Evolutionary conservation across 2,329 filamentous ascomycete genomes (phyloP).

Genomic region (Juglanconis oblonga): DNA sequence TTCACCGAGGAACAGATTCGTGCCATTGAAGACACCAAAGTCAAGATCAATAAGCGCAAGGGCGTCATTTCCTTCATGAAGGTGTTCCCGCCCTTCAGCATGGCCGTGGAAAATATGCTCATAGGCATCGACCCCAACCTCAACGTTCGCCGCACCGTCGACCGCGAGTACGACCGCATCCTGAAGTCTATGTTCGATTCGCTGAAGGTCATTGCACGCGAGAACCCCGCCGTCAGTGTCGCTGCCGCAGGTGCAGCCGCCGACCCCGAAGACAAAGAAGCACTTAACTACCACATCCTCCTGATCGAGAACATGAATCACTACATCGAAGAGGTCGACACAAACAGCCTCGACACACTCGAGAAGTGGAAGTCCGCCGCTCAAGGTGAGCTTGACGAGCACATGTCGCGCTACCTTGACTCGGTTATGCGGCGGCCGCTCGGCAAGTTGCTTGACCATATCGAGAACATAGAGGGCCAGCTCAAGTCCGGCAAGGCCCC

Average conservation of each 20-base stretch:
- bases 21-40: constrained; percentile 95
- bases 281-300: constrained; percentile 94
- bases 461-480: constrained; percentile 82
- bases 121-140: constrained; percentile 53
- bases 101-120: constrained; percentile 81
- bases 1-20: constrained; percentile 95
- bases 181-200: constrained; percentile 97
- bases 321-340: constrained; percentile 87
- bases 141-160: constrained; percentile 71
- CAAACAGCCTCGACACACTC: constrained; percentile 69
- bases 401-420: constrained; percentile 82
- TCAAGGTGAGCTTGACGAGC: constrained; percentile 74
- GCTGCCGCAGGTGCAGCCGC: constrained; percentile 30
- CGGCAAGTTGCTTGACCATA: constrained; percentile 85
- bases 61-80: constrained; percentile 95
- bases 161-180: constrained; percentile 83
- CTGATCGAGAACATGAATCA: constrained; percentile 99
- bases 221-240: constrained; percentile 54
- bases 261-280: constrained; percentile 86
- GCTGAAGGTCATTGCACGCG: constrained; percentile 85
- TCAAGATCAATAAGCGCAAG: constrained; percentile 98
- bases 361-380: constrained; percentile 81
- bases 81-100: constrained; percentile 84
- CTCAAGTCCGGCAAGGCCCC: constrained; percentile 58
- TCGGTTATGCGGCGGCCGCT: constrained; percentile 86